Conservation (phyloP, 2,329 filamentous ascomycete species). For the Cladorrhinum sp. region DNA sequence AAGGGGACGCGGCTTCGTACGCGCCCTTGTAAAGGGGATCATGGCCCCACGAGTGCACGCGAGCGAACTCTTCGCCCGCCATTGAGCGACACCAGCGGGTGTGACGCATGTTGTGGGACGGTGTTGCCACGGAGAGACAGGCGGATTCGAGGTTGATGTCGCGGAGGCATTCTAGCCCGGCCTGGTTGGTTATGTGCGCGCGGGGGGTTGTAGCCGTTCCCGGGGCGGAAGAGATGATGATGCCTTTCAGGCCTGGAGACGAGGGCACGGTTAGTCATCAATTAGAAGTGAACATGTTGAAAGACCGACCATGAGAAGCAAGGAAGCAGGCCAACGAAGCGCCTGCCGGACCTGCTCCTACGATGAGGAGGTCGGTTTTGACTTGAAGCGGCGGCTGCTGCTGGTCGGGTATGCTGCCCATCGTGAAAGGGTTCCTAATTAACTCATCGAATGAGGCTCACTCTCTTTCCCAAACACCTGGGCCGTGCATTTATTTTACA, state of each 20-base stretch:
- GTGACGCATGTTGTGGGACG: slow-evolving; percentile 44
- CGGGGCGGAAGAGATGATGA: slow-evolving; percentile 49
- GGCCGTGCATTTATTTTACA: background rate
- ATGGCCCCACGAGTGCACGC: slow-evolving; percentile 49
- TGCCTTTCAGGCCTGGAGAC: slow-evolving; percentile 36
- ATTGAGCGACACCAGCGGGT: slow-evolving; percentile 53
- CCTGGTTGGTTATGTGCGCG: slow-evolving; percentile 60
- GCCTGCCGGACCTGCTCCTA: slow-evolving; percentile 53
- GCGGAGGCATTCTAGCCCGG: slow-evolving; percentile 52
- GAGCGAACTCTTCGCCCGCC: slow-evolving; percentile 50
- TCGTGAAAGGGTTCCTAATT: background rate
- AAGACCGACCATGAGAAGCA: slow-evolving; percentile 40
- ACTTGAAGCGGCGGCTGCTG: slow-evolving; percentile 22
- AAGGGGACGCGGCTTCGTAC: slow-evolving; percentile 45
- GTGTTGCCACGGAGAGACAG: slow-evolving; percentile 35
- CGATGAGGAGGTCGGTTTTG: slow-evolving; percentile 46
- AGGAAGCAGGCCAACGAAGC: slow-evolving; percentile 54
- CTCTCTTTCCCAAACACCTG: too few relatives aligned
- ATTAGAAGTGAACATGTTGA: background rate
- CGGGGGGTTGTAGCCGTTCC: slow-evolving; percentile 55
- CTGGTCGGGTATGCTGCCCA: background rate
- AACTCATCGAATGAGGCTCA: background rate
- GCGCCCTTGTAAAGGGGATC: slow-evolving; percentile 36
- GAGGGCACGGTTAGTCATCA: too few relatives aligned
- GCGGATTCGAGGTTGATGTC: slow-evolving; percentile 49